Base-by-base conservation (phyloP, 2,329 filamentous ascomycete genomes). In the Ophiostoma montium region DNA sequence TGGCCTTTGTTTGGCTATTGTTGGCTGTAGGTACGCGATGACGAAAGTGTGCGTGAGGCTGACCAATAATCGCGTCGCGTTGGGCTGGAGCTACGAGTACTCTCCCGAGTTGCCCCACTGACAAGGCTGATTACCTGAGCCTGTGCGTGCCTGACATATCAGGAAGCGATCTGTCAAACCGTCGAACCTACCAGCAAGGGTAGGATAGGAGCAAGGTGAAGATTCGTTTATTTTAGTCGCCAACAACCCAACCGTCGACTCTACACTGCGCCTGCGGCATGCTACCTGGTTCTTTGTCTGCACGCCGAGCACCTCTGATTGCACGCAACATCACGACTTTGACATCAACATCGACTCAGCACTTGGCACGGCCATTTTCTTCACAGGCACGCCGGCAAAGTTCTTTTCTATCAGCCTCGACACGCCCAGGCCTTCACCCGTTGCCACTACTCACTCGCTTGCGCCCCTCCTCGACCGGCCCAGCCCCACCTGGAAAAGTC, bases 251-350 rank as follows among this genome's bases (percentile, higher is more conserved):
- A 41, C 5, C 38, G 8, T n/a, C 2, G 31, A 10, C n/a, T 19
- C 38, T 19, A 13, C 23, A 10, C 32, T 39, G 49, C 45, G 16
- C 30, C 47, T 46, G 48, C 48, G 52, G 52, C 15, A 54, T 54
- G 52, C 52, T 19, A 48, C 35, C 50, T 41, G 47, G 48, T 16
- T 33, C 36, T 11, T 21, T 42, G 35, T 47, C 46, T 38, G 33
- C 50, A 47, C 42, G 51, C 18, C 27, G 39, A 23, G 39, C 42
- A 19, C 9, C n/a, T 23, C 47, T 46, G 23, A 48, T 35, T 21
- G 39, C 44, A 36, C 46, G 45, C 44, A 46, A 18, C 44, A 8
- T 32, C 45, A 42, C 46, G 35, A 45, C 27, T 41, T n/a, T 31
- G 35, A 42, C 30, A 3, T 4, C 35, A 5, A 35, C n/a, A 9